These are phyloP conservation scores for Leccinum arenicola DNA, from an alignment of 768 basidiomycete genomes.

Conservation along the genomic window DNA sequence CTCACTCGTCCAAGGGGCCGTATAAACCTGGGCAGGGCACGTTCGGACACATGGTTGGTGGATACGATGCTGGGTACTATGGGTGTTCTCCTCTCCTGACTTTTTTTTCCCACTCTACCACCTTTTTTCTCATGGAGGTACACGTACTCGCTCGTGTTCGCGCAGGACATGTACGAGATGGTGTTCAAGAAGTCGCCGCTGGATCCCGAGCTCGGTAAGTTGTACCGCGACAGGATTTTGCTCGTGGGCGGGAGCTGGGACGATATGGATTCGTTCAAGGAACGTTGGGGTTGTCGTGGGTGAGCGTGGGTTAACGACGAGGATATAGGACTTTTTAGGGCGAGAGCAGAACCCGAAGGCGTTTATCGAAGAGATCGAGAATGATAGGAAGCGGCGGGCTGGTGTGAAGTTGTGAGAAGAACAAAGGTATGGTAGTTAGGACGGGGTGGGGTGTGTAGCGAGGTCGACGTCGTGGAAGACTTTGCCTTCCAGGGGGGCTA, in stretches of 20 bases:
- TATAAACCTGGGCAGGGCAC: conserved; percentile 57
- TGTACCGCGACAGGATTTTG: not conserved
- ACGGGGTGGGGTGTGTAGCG: too few species aligned
- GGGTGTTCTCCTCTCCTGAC: conserved; percentile 27
- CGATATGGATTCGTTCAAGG: not conserved
- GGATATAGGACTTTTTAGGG: conserved; percentile 68
- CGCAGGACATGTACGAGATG: conserved; percentile 43
- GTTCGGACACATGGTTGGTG: conserved; percentile 51
- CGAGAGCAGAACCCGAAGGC: conserved; percentile 71
- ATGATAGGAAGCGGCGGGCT: too few species aligned
- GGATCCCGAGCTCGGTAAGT: not conserved
- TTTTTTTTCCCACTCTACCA: too few species aligned
- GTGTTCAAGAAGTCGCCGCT: not conserved
- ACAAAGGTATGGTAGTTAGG: too few species aligned
- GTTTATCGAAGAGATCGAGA: conserved; percentile 32
- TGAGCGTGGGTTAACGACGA: not conserved
- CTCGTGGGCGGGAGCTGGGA: not conserved
- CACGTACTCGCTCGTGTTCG: conserved; percentile 70
- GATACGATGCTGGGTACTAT: conserved; percentile 71
- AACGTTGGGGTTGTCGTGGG: not conserved
- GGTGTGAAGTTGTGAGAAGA: too few species aligned
- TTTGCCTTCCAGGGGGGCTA: too few species aligned
- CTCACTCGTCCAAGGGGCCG: not conserved
- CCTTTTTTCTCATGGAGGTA: conserved; percentile 35
- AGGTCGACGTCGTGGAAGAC: too few species aligned